These are phyloP conservation scores for Candida ponderosae DNA, from an alignment of 805 yeast species.

Conservation along the genomic window DNA sequence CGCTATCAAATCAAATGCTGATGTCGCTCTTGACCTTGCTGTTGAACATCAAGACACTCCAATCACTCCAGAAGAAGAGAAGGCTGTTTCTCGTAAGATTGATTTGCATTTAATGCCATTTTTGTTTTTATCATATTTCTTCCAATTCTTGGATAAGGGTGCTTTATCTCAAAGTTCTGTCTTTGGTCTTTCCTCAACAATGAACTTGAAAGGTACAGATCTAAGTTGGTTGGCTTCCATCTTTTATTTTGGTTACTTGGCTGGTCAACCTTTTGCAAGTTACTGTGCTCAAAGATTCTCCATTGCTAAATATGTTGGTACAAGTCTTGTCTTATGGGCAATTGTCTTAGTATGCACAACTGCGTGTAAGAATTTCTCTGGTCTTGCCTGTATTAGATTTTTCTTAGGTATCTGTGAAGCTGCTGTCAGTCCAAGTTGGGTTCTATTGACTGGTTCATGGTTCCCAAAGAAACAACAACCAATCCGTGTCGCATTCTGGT, in stretches of 20 bases:
- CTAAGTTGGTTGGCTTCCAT: constrained; percentile 46
- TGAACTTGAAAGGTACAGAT: constrained; percentile 33
- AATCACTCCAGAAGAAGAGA: not conserved
- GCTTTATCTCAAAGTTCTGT: constrained; percentile 41
- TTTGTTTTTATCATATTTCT: constrained; percentile 14
- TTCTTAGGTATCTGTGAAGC: not conserved
- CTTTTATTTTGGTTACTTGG: constrained; percentile 53
- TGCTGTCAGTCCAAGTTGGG: not conserved
- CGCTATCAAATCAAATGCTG: constrained; percentile 12
- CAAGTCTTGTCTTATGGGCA: constrained; percentile 15
- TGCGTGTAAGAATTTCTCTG: not conserved
- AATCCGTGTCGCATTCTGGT: constrained; percentile 26
- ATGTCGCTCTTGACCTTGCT: constrained; percentile 3
- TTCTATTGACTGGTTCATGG: constrained; percentile 27
- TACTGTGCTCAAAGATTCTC: constrained; percentile 15
- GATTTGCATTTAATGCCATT: constrained; percentile 19
- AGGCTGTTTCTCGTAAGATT: constrained; percentile 11
- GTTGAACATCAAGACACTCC: not conserved
- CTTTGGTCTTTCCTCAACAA: constrained; percentile 35
- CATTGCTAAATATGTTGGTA: constrained; percentile 18
- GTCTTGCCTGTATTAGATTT: not conserved
- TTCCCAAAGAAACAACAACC: constrained; percentile 25
- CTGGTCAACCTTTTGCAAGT: constrained; percentile 14
- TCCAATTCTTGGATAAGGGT: constrained; percentile 34
- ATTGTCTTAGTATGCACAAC: constrained; percentile 2